These are phyloP conservation scores for Candida sonorensis DNA, from an alignment of 805 yeast genomes.

Conservation along the genomic window DNA sequence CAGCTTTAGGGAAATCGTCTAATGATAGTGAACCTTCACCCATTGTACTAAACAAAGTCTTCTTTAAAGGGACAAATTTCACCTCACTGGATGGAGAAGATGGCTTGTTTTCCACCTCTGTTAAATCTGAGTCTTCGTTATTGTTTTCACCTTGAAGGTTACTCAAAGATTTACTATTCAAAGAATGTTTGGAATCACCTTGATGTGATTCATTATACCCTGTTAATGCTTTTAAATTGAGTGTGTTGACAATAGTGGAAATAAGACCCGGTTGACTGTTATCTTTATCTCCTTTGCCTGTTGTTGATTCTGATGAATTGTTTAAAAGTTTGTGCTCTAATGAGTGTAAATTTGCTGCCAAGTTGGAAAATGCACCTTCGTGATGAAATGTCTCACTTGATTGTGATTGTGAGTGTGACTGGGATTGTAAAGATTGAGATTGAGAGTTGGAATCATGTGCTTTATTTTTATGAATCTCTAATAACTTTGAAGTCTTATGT, in stretches of 20 bases:
- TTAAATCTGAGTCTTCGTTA: background rate
- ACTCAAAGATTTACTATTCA: too few relatives aligned
- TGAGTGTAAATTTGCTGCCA: too few relatives aligned
- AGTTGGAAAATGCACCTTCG: too few relatives aligned
- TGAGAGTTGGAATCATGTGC: too few relatives aligned
- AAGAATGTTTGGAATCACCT: constrained; percentile 3
- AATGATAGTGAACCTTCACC: constrained; percentile 43
- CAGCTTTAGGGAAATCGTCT: constrained; percentile 22
- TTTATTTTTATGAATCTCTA: too few relatives aligned
- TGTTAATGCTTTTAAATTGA: constrained; percentile 20
- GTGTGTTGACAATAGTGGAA: constrained; percentile 21
- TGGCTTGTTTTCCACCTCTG: background rate
- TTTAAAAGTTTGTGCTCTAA: background rate
- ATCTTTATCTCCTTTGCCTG: background rate
- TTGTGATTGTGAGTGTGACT: too few relatives aligned
- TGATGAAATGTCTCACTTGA: too few relatives aligned
- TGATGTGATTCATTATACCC: constrained; percentile 7
- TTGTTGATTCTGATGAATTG: background rate
- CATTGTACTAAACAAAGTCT: constrained; percentile 38
- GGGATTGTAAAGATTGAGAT: too few relatives aligned
- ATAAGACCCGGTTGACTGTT: constrained; percentile 11
- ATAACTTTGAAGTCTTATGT: too few relatives aligned
- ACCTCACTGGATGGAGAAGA: constrained; percentile 26
- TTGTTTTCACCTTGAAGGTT: too few relatives aligned
- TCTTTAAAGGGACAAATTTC: constrained; percentile 40